These are phyloP conservation scores for Solanum commersonii DNA, from an alignment of 257 asterid genomes.

Conservation along the genomic window DNA sequence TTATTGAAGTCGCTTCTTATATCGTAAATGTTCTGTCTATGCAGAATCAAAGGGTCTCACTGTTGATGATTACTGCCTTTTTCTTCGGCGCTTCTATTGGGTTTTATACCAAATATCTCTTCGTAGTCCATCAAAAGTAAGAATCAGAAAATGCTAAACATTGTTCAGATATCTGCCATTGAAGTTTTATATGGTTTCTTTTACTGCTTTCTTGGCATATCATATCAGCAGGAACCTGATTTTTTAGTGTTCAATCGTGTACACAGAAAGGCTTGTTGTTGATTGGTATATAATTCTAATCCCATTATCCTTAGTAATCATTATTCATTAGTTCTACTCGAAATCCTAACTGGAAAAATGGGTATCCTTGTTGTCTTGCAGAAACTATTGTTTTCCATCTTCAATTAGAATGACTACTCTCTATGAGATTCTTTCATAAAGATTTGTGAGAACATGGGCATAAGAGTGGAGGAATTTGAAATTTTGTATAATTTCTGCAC, in stretches of 20 bases:
- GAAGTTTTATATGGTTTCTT: neutral
- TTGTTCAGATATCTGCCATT: neutral
- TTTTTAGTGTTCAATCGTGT: neutral
- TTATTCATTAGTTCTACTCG: neutral
- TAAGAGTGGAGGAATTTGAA: neutral
- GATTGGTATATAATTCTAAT: neutral
- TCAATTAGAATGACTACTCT: neutral
- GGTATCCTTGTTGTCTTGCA: neutral
- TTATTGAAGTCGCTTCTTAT: neutral
- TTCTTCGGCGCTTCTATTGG: neutral
- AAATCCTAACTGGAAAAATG: neutral
- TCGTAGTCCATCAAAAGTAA: neutral
- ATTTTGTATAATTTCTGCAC: neutral
- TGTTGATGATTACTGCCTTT: neutral
- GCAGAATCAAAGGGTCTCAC: neutral
- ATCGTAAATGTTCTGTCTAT: neutral
- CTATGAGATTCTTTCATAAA: neutral
- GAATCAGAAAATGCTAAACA: neutral
- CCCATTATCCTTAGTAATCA: neutral
- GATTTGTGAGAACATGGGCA: neutral
- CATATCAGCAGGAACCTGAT: neutral
- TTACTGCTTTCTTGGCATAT: neutral
- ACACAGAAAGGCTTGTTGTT: too few relatives aligned
- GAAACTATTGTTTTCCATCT: neutral
- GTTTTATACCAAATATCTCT: neutral